Evolutionary conservation across 768 basidiomycete genomes (phyloP), one percentile per base, ranked within the genome.

Genomic region (Jaapia argillacea): DNA sequence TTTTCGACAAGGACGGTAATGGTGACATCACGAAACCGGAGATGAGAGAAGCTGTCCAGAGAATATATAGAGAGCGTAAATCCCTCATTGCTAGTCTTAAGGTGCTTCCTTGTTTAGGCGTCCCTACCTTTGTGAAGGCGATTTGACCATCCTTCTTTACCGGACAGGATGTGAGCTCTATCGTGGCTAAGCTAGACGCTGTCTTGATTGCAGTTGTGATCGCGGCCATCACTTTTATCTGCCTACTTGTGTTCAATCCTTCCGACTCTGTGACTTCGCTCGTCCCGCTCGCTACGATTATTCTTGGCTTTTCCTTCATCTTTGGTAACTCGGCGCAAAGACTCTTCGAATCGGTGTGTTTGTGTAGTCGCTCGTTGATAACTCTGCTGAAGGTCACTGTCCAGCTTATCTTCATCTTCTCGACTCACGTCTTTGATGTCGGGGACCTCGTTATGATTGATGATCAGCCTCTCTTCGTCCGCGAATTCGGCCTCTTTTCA

Each of bases 361-460:
- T 2, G 16, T 12, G 13, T 3, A 4, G 38, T 14, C 3, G n/a
- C n/a, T 4, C 20, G 13, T 21, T 22, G 26, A 7, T 39, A 24
- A 16, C 25, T 46, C 25, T 22, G 18, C 33, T 33, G 24, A 27
- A 12, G 31, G 18, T 16, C n/a, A 20, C 13, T 26, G 2, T 23
- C 3, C 40, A 85, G 83, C 71, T 88, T 18, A 82, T 88, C 53
- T 88, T 88, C 65, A 86, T 87, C 46, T 86, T 87, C 58, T 82
- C 81, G 1, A 87, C 85, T 0, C 86, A 88, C 54, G 81, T 85
- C n/a, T 88, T 83, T 50, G 85, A 87, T 56, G 81, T 88, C 5
- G 85, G 85, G 5, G 85, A 89, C 52, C 61, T 87, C 24, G 80
- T 88, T 5, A 75, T 88, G 71, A 86, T 89, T 48, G 86, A 88